phyloP scores from a whole-genome alignment of 176 grass and related monocot genomes.

The Juncus inflexus region DNA sequence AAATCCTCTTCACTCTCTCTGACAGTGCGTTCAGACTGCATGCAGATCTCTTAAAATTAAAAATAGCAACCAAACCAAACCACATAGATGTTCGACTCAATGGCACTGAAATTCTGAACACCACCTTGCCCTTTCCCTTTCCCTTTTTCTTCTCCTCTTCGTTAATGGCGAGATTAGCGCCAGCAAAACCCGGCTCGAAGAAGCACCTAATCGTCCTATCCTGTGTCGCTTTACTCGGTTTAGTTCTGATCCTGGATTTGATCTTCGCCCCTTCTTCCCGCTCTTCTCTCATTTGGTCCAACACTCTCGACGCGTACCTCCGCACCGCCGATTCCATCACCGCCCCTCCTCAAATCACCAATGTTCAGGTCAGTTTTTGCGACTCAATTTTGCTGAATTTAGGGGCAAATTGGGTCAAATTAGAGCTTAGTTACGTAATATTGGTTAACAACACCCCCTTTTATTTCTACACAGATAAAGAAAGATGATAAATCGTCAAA shows the following conservation, averaged over 20 bases:
- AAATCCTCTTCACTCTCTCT: background rate
- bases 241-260: constrained; percentile 68
- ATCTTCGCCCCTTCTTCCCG: constrained; percentile 55
- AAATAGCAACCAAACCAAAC: background rate
- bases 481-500: constrained; percentile 39
- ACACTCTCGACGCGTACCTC: constrained; percentile 34
- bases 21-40: too few species aligned
- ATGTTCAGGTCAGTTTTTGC: constrained; percentile 33
- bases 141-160: background rate
- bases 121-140: constrained; percentile 13
- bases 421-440: background rate
- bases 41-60: too few species aligned
- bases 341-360: background rate
- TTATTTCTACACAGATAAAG: constrained; percentile 36
- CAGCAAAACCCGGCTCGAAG: constrained; percentile 32
- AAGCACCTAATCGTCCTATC: constrained; percentile 53
- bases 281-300: constrained; percentile 41
- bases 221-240: constrained; percentile 48
- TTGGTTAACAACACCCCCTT: background rate
- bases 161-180: constrained; percentile 53
- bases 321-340: constrained; percentile 6
- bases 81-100: constrained; percentile 19
- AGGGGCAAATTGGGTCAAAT: background rate
- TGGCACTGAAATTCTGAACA: constrained; percentile 26
- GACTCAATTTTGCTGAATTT: background rate